phyloP scores from a whole-genome alignment of 169 alveolate genomes.

The Plasmodium malariae region DNA sequence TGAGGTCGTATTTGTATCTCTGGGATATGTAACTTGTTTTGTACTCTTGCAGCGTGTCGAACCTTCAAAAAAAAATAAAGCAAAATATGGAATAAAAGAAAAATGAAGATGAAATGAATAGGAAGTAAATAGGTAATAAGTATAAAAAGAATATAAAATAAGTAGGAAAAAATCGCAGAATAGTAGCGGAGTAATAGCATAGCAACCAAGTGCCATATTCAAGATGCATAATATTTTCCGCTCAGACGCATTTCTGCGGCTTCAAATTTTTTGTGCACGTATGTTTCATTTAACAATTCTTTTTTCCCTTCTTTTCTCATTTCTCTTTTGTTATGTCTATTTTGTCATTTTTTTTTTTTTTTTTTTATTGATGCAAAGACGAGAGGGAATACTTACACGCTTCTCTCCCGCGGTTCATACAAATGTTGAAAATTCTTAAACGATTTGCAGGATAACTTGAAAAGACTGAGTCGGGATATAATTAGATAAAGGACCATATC shows the following conservation, averaged over 20 bases:
- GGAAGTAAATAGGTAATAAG: too few relatives aligned
- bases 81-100: not conserved
- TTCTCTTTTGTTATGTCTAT: not conserved
- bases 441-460: slow-evolving; percentile 12
- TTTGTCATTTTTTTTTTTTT: not conserved
- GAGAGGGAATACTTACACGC: slow-evolving; percentile 21
- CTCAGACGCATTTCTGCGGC: too few relatives aligned
- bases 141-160: too few relatives aligned
- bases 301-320: not conserved
- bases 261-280: too few relatives aligned
- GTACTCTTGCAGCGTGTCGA: slow-evolving; percentile 65
- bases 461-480: slow-evolving; percentile 13
- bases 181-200: too few relatives aligned
- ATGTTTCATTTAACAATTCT: too few relatives aligned
- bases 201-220: too few relatives aligned
- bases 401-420: slow-evolving; percentile 31
- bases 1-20: slow-evolving; percentile 54
- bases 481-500: slow-evolving; percentile 24
- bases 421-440: slow-evolving; percentile 28
- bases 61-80: slow-evolving; percentile 29
- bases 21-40: slow-evolving; percentile 55
- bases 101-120: not conserved
- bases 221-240: too few relatives aligned
- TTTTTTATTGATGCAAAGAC: not conserved
- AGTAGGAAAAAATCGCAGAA: too few relatives aligned